Conservation (phyloP, 805 yeast species). For the Lachancea cidri region DNA sequence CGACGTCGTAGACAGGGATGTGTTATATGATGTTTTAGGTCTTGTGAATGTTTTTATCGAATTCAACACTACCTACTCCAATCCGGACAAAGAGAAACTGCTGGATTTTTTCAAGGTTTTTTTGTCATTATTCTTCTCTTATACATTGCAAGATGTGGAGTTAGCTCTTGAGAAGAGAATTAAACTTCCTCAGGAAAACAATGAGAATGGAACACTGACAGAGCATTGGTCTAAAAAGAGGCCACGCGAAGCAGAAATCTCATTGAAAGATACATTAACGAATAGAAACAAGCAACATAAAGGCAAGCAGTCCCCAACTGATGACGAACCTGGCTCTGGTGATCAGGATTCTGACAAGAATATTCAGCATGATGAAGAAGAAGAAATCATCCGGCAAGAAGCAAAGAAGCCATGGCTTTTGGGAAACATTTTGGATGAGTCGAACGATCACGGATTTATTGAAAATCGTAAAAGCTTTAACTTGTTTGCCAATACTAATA, state of each 20-base stretch:
- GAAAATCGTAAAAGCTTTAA: slow-evolving; percentile 54
- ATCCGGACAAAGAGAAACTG: slow-evolving; percentile 72
- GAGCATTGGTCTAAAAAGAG: slow-evolving; percentile 27
- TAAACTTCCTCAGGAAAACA: background rate
- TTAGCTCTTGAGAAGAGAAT: slow-evolving; percentile 24
- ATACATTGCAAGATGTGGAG: slow-evolving; percentile 46
- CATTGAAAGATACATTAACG: slow-evolving; percentile 54
- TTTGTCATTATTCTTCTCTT: slow-evolving; percentile 63
- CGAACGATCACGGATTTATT: slow-evolving; percentile 28
- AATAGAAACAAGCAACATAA: slow-evolving; percentile 31
- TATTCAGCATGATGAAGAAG: slow-evolving; percentile 24
- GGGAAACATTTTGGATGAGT: slow-evolving; percentile 31
- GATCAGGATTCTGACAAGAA: slow-evolving; percentile 30
- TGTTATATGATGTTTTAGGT: slow-evolving; percentile 68
- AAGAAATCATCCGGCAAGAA: slow-evolving; percentile 26
- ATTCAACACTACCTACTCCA: slow-evolving; percentile 69
- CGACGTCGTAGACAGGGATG: slow-evolving; percentile 56
- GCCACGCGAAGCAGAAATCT: slow-evolving; percentile 41
- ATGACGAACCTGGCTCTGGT: slow-evolving; percentile 21
- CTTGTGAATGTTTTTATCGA: slow-evolving; percentile 63
- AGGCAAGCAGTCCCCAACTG: slow-evolving; percentile 18
- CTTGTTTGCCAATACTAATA: slow-evolving; percentile 80
- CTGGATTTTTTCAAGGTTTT: slow-evolving; percentile 67
- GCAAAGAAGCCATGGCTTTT: slow-evolving; percentile 32
- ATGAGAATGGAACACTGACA: background rate